Base-by-base conservation (phyloP, 768 basidiomycete species). In the Neoboletus subvelutipes region DNA sequence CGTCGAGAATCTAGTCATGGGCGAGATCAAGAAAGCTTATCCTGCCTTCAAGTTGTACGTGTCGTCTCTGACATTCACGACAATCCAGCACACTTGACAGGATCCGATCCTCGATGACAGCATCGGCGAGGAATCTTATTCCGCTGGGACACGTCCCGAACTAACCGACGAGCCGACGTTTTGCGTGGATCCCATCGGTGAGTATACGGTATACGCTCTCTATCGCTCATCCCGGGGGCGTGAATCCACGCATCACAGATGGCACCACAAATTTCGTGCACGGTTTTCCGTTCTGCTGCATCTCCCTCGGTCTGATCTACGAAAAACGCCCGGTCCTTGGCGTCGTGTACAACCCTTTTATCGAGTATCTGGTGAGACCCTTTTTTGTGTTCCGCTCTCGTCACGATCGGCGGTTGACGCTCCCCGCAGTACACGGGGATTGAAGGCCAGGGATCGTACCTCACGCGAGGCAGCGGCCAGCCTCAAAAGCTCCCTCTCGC, bases 131-230 rank as follows among this genome's bases (percentile, higher is more conserved):
- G 96, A 98, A 75, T 90, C 90, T 0, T 94, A 89, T 63, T 85
- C 92, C 10, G 80, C 87, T 5, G 92, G 92, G n/a, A 71, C 79
- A 55, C 79, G 83, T 31, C 78, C 80, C 20, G 79, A 85, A 12
- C 73, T 96, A 55, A 92, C 91, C 1, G 90, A 97, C 64, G 86
- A 85, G 31, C 94, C 94, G 5, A 98, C 96, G 0, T 99, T 90
- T 77, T 97, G 96, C 65, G 91, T 96, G 43, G 95, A 98, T 70
- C 95, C 95, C 33, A 96, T 97, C 55, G 94, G 90, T 87, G 62
- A 54, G 78, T 65, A 29, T 46, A 45, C 34, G 17, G 78, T 65
- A 29, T 46, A 45, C 34, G 17, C n/a, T 20, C 24, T 36, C 13
- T 36, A 26, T 34, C 29, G 10, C 13, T 33, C 51, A 11, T 20